Base-by-base conservation (phyloP, 805 yeast genomes). In the Sugiyamaella mastotermitis region DNA sequence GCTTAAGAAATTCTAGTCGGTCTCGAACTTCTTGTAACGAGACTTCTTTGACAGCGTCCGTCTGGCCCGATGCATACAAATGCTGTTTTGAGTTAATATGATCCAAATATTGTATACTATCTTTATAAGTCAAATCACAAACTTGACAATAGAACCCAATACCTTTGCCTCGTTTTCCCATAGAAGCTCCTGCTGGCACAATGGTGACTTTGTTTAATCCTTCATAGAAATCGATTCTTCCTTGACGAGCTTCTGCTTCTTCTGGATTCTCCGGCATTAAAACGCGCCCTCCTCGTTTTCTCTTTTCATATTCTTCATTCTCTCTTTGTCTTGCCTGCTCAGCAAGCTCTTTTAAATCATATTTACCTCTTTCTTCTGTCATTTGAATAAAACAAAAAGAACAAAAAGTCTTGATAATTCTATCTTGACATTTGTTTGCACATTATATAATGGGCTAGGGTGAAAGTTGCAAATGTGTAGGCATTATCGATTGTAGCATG, bases 141-240 rank as follows among this genome's bases (percentile, higher is more conserved):
- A 74, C 58, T 8, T 80, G 83, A 60, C 98, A 92, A 50, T 73
- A 73, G 60, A 90, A 90, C 16, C 97, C 96, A 43, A 84, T 83
- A 18, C 83, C 75, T 39, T 70, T 70, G 38, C 86, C 76, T 44
- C 64, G 31, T 49, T 59, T 37, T 54, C 64, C 62, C 5, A 67
- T 48, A 13, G 54, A 43, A 1, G 57, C 49, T 5, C 57, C 57
- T 2, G 57, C 59, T 3, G 64, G 62, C 16, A 60, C 63, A 11
- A 61, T 48, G 13, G 52, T 50, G 15, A 56, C 56, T 32, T 59
- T 47, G 30, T 59, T 60, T n/a, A 61, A 42, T 23, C 58, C 60
- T 23, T 48, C 52, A 31, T 53, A 55, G 28, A 60, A 31, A 22
- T 58, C 51, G 13, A 57, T 39, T 14, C 62, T 42, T 13, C 39